These are phyloP conservation scores for Pythium grandisporangium DNA, from an alignment of 352 stramenopile genomes.

Conservation along the genomic window DNA sequence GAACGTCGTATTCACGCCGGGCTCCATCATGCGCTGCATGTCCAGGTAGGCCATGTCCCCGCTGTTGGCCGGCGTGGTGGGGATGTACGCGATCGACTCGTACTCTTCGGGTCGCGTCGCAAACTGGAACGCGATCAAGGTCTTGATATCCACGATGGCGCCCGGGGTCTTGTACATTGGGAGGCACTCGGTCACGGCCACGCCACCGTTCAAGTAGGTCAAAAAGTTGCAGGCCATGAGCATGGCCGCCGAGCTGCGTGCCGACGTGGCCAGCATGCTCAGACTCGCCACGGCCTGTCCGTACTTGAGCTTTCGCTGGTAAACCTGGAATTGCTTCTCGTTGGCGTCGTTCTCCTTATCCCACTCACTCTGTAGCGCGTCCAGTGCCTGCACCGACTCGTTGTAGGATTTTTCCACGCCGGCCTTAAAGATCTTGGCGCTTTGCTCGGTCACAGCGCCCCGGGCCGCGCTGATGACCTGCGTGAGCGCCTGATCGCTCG, in stretches of 20 bases:
- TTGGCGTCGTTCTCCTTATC: neutral
- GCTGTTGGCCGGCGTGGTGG: slow-evolving; percentile 1
- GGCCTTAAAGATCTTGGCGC: slow-evolving; percentile 4
- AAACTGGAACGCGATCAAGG: slow-evolving; percentile 4
- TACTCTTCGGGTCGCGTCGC: slow-evolving; percentile 1
- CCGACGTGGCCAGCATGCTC: neutral
- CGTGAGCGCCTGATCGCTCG: neutral
- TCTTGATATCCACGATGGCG: slow-evolving; percentile 1
- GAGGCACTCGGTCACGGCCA: slow-evolving; percentile 1
- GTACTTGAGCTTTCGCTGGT: slow-evolving; percentile 1
- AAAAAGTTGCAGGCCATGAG: slow-evolving; percentile 5
- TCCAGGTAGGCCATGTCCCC: neutral
- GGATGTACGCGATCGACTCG: slow-evolving; percentile 6
- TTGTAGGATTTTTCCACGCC: neutral
- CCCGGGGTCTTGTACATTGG: slow-evolving; percentile 5
- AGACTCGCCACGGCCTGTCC: neutral
- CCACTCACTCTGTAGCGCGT: slow-evolving; percentile 2
- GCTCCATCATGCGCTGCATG: slow-evolving; percentile 2
- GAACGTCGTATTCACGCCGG: slow-evolving; percentile 4
- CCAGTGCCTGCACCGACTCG: neutral
- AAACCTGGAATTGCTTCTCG: neutral
- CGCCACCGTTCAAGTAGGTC: slow-evolving; percentile 3
- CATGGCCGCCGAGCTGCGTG: neutral
- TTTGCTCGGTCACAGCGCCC: slow-evolving; percentile 1
- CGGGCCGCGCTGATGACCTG: neutral